phyloP scores from a whole-genome alignment of 1,139 yeast genomes.

The Geotrichum fermentans region DNA sequence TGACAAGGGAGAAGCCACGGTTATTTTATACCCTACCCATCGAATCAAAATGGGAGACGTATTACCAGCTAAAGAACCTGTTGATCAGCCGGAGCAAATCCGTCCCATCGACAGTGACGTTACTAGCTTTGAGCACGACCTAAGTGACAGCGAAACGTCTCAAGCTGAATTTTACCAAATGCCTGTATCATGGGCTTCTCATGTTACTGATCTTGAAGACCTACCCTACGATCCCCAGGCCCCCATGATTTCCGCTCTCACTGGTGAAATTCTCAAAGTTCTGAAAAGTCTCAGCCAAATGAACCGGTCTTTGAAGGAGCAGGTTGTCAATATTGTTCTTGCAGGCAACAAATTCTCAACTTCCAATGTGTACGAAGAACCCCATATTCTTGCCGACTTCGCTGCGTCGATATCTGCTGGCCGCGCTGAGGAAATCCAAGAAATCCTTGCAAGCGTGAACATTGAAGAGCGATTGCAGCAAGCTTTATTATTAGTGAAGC shows the following conservation, averaged over 20 bases:
- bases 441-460: conserved; percentile 64
- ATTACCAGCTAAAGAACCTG: conserved; percentile 20
- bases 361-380: conserved; percentile 68
- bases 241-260: conserved; percentile 68
- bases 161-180: conserved; percentile 44
- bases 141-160: conserved; percentile 9
- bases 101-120: conserved; percentile 3
- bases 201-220: conserved; percentile 57
- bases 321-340: conserved; percentile 50
- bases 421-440: conserved; percentile 58
- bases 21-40: conserved; percentile 64
- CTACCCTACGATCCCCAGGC: conserved; percentile 70
- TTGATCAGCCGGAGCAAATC: not conserved
- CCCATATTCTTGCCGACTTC: conserved; percentile 68
- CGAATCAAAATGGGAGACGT: conserved; percentile 71
- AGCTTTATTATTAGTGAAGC: conserved; percentile 71
- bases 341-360: conserved; percentile 29
- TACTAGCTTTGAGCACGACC: conserved; percentile 11
- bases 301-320: conserved; percentile 59
- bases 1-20: conserved; percentile 50
- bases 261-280: conserved; percentile 60
- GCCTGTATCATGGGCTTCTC: conserved; percentile 40
- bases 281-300: conserved; percentile 57
- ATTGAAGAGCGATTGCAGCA: conserved; percentile 70
- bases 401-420: conserved; percentile 75